Base-by-base conservation (phyloP, 2,329 filamentous ascomycete genomes). In the Pestalotiopsis sp. region DNA sequence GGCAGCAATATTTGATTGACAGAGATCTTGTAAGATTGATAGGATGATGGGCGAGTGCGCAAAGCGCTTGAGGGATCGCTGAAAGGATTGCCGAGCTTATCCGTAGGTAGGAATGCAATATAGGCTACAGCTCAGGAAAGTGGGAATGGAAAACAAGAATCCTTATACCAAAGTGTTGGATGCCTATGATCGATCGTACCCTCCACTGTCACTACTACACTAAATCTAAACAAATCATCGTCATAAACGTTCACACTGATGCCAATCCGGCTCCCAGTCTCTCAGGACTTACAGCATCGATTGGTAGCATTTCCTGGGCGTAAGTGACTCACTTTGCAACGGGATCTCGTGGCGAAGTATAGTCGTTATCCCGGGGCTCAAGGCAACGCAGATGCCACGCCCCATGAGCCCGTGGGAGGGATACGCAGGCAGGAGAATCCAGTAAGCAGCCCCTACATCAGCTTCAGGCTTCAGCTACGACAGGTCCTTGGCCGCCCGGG, bases 11-110 rank as follows among this genome's bases (percentile, higher is more conserved):
- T 14, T 23, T 27, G 20, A n/a, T 6, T 23, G 27, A 45, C 45
- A 49, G 49, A 39, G 23, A 20, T 17, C 62, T 12, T 17, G 41
- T 23, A 64, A 20, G 20, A 62, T 62, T 23, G 5, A 11, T 17
- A 31, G 58, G 4, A 52, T 3, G 57, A 64, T 69, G 71, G 38
- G 31, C 31, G 31, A 68, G 66, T 65, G 71, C 67, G 71, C 66
- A 71, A 66, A 67, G 70, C 71, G 70, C 55, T 63, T 36, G 58
- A 14, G 23, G n/a, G 39, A 70, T 36, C 31, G 31, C 31, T 36
- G 7, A 7, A 25, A 59, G 61, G 49, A 52, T 68, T 36, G 2
- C 31, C 31, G 23, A 58, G 4, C 49, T 52, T 62, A 52, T 59
- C n/a, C 31, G 57, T 62, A 27, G 57, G 57, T 62, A 27, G 57